Evolutionary conservation across 768 basidiomycete species (phyloP), one percentile per base, ranked within the genome.

Genomic region (Galerina marginata): DNA sequence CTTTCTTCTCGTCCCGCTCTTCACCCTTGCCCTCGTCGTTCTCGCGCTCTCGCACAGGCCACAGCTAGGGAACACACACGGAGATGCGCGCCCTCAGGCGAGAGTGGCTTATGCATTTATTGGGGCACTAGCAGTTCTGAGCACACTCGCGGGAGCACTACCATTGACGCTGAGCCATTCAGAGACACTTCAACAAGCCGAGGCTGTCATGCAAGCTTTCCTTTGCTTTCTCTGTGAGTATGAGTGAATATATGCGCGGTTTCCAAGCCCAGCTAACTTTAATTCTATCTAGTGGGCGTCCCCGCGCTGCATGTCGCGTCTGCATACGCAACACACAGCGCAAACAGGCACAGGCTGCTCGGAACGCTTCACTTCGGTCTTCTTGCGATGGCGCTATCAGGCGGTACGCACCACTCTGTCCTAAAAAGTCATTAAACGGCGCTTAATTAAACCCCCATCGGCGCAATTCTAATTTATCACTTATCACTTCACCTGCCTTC

Each of bases 161-260:
- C 29, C 29, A 29, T 38, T 67, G 42, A 59, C 63, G 23, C 48
- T 61, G 7, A 54, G 51, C 47, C 52, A 59, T 36, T 53, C 49
- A 43, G 59, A 46, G 47, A 38, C 66, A 9, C 33, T 33, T 33
- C 29, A 59, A 53, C 54, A 55, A 46, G 56, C 62, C 23, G 59
- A 68, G 57, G 45, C 58, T 14, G 52, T 69, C 46, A 50, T 65
- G 56, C 60, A 70, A 58, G 61, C 66, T 54, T 64, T 69, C 20
- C 67, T 69, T 56, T 68, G 63, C 43, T 62, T 66, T 60, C 26
- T 61, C 33, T 59, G 71, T 69, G 56, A 55, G 69, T 68, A 62
- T 33, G 29, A 33, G 29, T 33, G 29, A 33, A 33, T 56, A 51
- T 53, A 49, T 51, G 46, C 51, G 12, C 47, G 23, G 14, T 57